These are phyloP conservation scores for Nepenthes gracilis DNA, from an alignment of 148 eudicot genomes.

Conservation along the genomic window DNA sequence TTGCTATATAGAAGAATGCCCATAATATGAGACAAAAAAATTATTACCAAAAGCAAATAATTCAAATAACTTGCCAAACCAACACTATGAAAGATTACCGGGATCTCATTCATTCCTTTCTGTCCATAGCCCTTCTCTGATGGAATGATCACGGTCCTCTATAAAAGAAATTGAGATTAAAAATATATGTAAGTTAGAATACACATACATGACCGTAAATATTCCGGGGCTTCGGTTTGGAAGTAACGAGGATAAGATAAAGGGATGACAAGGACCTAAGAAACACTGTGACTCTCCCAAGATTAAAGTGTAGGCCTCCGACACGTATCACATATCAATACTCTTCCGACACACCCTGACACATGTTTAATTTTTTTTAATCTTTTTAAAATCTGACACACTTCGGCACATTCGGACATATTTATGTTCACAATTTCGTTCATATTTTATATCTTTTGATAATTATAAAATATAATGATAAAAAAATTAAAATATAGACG, in stretches of 20 bases:
- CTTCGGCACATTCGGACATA: too few relatives aligned
- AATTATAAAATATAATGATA: too few relatives aligned
- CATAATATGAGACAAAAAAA: background rate
- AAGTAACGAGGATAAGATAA: background rate
- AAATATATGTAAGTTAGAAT: background rate
- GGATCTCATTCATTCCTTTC: conserved; percentile 85
- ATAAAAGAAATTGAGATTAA: conserved; percentile 5
- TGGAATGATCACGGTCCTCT: conserved; percentile 92
- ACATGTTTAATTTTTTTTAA: too few relatives aligned
- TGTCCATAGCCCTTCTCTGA: conserved; percentile 87
- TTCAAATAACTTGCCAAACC: background rate
- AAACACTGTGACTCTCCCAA: too few relatives aligned
- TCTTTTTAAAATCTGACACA: too few relatives aligned
- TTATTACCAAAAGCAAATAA: background rate
- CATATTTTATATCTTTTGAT: too few relatives aligned
- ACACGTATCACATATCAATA: too few relatives aligned
- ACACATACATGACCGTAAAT: background rate
- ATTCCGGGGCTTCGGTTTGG: background rate
- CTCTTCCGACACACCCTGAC: too few relatives aligned
- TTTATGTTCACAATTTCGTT: too few relatives aligned
- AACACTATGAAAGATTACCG: conserved; percentile 32
- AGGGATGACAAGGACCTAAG: background rate
- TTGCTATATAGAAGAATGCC: background rate
- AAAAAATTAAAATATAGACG: too few relatives aligned
- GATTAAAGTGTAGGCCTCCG: too few relatives aligned